Evolutionary conservation across 768 basidiomycete genomes (phyloP), one percentile per base, ranked within the genome.

Genomic region (Termitomyces sp.): DNA sequence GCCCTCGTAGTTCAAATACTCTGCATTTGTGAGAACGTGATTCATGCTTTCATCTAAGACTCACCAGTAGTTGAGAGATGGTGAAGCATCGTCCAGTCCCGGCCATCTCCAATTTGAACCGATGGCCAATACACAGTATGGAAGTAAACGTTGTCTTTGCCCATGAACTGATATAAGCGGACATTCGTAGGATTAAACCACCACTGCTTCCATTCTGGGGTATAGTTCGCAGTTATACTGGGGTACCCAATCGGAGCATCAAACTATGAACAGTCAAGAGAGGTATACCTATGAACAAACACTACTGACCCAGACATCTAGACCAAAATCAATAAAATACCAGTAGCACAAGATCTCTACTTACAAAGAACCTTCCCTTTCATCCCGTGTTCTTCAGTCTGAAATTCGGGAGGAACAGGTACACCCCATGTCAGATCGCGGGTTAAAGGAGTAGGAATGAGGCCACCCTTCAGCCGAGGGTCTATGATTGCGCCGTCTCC

Each of bases 141-240:
- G 83, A 99, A 99, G 71, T 96, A 98, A 48, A 95, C 93, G 59
- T 94, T 98, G 68, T 98, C 96, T 74, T 99, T 99, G 67, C 97
- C 97, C 97, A 99, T 99, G 78, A 99, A 99, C 70, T 99, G 96
- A 74, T 93, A 97, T 49, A 98, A 75, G 62, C 83, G 78, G 56
- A 99, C 94, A 63, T 98, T 78, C 61, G 91, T 77, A 1, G 88
- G 89, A 65, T 95, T 88, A 65, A 89, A 84, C 97, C 97, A 99
- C 97, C 97, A 99, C 68, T 84, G 79, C 70, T 87, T 84, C 97
- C 97, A 99, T 59, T 97, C 88, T 19, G 88, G 76, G 35, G 92
- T 96, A 75, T 95, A 94, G 66, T 87, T 89, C 51, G 94, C 93
- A 2, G 97, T 99, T 59, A 99, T 98, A 70, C 95, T 97, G 3